These are phyloP conservation scores for Xanthoconium separans DNA, from an alignment of 1,284 basidiomycete genomes.

Conservation along the genomic window DNA sequence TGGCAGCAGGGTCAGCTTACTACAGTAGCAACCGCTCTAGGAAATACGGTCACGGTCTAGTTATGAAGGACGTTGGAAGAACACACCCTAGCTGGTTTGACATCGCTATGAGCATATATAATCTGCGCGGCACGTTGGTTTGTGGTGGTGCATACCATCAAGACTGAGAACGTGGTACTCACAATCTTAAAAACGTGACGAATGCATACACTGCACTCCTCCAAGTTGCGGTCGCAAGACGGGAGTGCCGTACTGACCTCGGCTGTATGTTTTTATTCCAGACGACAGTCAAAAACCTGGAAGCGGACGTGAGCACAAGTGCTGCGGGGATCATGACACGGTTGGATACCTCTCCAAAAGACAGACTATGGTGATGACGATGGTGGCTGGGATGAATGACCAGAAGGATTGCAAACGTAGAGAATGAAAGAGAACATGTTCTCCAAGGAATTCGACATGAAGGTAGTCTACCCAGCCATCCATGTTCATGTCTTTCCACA, in stretches of 20 bases:
- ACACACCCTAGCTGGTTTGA: constrained; percentile 63
- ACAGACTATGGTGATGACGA: constrained; percentile 52
- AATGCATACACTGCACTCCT: constrained; percentile 53
- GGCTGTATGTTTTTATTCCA: constrained; percentile 50
- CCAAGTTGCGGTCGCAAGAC: constrained; percentile 49
- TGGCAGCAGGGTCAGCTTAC: constrained; percentile 36
- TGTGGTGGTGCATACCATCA: background rate
- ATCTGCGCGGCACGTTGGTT: constrained; percentile 34
- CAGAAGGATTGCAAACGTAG: constrained; percentile 50
- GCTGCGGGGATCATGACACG: background rate
- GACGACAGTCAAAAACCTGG: constrained; percentile 51
- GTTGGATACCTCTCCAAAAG: constrained; percentile 52
- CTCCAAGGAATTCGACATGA: constrained; percentile 55
- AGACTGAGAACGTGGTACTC: constrained; percentile 21
- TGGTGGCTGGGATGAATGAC: constrained; percentile 42
- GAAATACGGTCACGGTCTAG: constrained; percentile 2
- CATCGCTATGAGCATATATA: constrained; percentile 74
- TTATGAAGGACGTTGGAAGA: background rate
- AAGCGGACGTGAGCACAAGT: constrained; percentile 2
- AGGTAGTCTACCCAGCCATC: constrained; percentile 48
- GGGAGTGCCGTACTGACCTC: constrained; percentile 38
- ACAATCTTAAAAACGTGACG: constrained; percentile 60
- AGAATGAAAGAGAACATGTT: constrained; percentile 55
- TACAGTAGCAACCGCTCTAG: constrained; percentile 53
- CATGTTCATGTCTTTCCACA: constrained; percentile 27